phyloP scores from a whole-genome alignment of 2,329 filamentous ascomycete species.

The Chrysoporthe cubensis region DNA sequence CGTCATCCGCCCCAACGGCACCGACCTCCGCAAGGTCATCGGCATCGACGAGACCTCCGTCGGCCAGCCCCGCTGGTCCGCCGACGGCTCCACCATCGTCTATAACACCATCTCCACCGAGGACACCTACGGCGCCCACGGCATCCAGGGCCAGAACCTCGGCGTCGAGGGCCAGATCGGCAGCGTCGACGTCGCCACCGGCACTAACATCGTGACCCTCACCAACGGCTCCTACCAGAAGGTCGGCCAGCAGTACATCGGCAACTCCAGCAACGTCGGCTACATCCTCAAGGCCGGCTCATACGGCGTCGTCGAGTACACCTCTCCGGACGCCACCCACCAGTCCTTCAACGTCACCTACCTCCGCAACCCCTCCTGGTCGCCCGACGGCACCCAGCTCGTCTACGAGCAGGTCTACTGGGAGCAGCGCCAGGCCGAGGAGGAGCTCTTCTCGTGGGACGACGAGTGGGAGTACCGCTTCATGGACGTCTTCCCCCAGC shows the following conservation, averaged over 20 bases:
- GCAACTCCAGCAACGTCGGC: slow-evolving; percentile 29
- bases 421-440: slow-evolving; percentile 39
- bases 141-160: slow-evolving; percentile 30
- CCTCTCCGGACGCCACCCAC: slow-evolving; percentile 28
- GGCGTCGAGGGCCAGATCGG: slow-evolving; percentile 36
- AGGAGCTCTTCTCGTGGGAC: slow-evolving; percentile 44
- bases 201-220: slow-evolving; percentile 37
- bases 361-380: slow-evolving; percentile 37
- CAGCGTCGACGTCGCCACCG: slow-evolving; percentile 45
- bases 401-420: slow-evolving; percentile 35
- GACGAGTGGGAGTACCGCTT: slow-evolving; percentile 46
- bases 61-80: slow-evolving; percentile 14
- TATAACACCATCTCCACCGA: slow-evolving; percentile 45
- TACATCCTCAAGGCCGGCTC: slow-evolving; percentile 37
- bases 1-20: slow-evolving; percentile 42
- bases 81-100: slow-evolving; percentile 32
- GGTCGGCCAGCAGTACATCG: slow-evolving; percentile 33
- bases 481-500: slow-evolving; percentile 46
- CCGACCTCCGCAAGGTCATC: slow-evolving; percentile 33
- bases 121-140: slow-evolving; percentile 43
- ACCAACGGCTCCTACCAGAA: slow-evolving; percentile 35
- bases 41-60: slow-evolving; percentile 7
- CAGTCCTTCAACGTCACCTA: slow-evolving; percentile 25
- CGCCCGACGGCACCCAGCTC: slow-evolving; percentile 37
- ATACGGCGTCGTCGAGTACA: slow-evolving; percentile 37